Evolutionary conservation across 139 green algal species (phyloP), one percentile per base, ranked within the genome.

Genomic region (Spirogloea muscicola): DNA sequence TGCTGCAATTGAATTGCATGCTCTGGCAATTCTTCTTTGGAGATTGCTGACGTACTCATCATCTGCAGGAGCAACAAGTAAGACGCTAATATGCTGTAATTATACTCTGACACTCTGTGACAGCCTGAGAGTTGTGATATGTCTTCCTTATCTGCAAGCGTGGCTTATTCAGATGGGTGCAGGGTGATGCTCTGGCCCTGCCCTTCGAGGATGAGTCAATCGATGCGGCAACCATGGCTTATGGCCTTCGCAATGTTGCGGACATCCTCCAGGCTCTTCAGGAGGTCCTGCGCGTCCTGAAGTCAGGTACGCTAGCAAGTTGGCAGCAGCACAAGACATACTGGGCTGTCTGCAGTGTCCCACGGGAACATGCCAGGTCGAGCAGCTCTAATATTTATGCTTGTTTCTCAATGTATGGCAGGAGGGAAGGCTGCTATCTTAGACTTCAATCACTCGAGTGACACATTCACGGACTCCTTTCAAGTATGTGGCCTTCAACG

Each of bases 371-470:
- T 31, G 46, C 46, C 21, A 55, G 21, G 46, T 21, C 21, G 21
- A 31, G 46, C 46, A 21, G 21, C 21, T 21, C 21, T 31, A 31
- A 21, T 21, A 21, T 31, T n/a, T 55, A 55, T 31, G 21, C 21
- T 55, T 21, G 21, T 21, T 21, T 55, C 46, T 55, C 21, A 31
- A 55, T 55, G 46, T 55, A 31, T 55, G 46, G 34, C 60, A 79
- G 71, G 91, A 38, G 81, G 67, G 6, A 82, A 57, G 1, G 89
- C 79, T 0, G 90, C 91, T 18, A 86, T 99, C 33, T 84, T 99
- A 41, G 94, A 99, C 85, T 99, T 98, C 84, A 98, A 98, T 85
- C 94, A 97, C 85, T 80, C 76, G 29, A 67, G 55, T 29, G 80
- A 92, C 62, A 63, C 85, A 1, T 1, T 72, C 90, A 44, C 46